Conservation (phyloP, 139 green algal species). For the Zygnema circumcarinatum region DNA sequence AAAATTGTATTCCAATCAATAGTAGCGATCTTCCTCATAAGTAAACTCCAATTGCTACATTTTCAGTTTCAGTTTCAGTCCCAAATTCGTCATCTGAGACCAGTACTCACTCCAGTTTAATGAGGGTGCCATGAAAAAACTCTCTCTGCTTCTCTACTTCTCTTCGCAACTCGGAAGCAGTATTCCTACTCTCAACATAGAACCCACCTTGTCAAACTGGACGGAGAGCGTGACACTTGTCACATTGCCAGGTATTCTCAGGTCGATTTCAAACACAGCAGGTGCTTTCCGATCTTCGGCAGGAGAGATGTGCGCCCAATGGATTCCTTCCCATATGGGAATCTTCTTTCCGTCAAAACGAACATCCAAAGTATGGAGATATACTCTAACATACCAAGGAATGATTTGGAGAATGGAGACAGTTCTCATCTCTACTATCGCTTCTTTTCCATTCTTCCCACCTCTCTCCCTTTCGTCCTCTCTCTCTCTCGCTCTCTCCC, state of each 20-base stretch:
- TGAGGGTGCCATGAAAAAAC: no score
- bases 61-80: no score
- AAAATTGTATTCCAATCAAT: neutral
- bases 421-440: neutral
- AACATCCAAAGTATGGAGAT: slow-evolving; percentile 76
- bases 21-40: no score
- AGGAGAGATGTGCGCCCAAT: slow-evolving; percentile 48
- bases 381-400: slow-evolving; percentile 82
- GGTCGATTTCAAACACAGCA: slow-evolving; percentile 69
- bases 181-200: no score
- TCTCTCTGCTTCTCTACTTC: no score
- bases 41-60: no score
- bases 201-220: slow-evolving; percentile 71
- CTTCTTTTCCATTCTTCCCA: neutral
- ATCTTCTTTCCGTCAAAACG: slow-evolving; percentile 67
- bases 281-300: slow-evolving; percentile 65
- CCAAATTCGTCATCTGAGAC: no score
- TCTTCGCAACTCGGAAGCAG: no score
- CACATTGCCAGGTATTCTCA: slow-evolving; percentile 55
- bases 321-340: neutral
- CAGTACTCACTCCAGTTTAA: no score
- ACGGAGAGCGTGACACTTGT: slow-evolving; percentile 63
- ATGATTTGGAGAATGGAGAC: slow-evolving; percentile 65
- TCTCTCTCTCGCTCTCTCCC: neutral
- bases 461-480: neutral